These are phyloP conservation scores for Polytrichum formosum DNA, from an alignment of 225 moss, liverwort and hornwort species.

Conservation along the genomic window DNA sequence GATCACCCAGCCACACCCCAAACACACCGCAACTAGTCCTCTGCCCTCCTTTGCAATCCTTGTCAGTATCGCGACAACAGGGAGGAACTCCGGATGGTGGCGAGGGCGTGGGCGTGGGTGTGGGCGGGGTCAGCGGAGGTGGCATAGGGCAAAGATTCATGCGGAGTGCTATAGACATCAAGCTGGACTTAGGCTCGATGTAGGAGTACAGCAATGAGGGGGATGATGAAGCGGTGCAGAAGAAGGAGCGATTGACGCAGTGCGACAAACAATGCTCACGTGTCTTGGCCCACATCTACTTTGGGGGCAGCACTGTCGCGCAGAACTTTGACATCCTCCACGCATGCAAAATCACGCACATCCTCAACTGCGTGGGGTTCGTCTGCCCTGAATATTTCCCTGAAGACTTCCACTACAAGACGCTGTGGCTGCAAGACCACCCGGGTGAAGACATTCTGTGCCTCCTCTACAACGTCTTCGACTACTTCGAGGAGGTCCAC, in stretches of 20 bases:
- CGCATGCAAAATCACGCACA: conserved; percentile 73
- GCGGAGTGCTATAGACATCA: conserved; percentile 75
- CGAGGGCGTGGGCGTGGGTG: too few species aligned
- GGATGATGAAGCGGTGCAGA: conserved; percentile 69
- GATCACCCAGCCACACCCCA: conserved; percentile 8
- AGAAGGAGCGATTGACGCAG: conserved; percentile 58
- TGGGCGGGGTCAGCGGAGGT: too few species aligned
- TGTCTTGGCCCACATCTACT: conserved; percentile 65
- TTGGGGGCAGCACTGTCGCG: conserved; percentile 71
- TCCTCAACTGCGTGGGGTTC: conserved; percentile 88
- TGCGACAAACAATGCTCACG: conserved; percentile 84
- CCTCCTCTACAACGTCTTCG: conserved; percentile 83
- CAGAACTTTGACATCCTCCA: conserved; percentile 70
- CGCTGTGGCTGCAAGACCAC: conserved; percentile 92
- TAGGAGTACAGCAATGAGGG: conserved; percentile 58
- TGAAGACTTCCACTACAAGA: conserved; percentile 64
- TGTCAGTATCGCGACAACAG: conserved; percentile 32
- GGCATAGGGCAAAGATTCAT: conserved; percentile 20
- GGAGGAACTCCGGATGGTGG: background rate
- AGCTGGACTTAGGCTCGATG: conserved; percentile 75
- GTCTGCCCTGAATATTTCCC: conserved; percentile 75
- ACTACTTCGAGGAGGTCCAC: conserved; percentile 79
- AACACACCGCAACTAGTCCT: conserved; percentile 30
- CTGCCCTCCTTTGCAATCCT: conserved; percentile 46
- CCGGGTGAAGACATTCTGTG: conserved; percentile 82